Evolutionary conservation across 1,284 basidiomycete genomes (phyloP).

Genomic region (Rhodotorula sp.): DNA sequence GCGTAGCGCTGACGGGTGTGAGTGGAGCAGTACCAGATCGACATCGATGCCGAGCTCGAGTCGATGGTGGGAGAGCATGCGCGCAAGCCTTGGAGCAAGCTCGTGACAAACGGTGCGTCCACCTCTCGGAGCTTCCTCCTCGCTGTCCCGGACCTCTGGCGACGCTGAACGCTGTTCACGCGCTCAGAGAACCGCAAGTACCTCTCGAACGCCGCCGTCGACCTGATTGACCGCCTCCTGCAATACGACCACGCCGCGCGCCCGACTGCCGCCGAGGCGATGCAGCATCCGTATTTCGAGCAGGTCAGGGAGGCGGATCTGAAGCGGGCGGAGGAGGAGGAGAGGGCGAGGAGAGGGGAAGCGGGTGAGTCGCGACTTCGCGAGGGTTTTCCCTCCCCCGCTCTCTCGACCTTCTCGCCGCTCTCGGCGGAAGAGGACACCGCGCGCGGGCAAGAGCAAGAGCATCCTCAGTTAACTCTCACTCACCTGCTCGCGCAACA

Average conservation of each 20-base stretch:
- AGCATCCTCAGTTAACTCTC: background rate
- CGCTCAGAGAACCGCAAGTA: constrained; percentile 52
- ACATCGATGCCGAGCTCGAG: constrained; percentile 84
- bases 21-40: constrained; percentile 79
- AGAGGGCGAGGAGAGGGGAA: background rate
- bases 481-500: background rate
- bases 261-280: constrained; percentile 86
- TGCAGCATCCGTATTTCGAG: constrained; percentile 80
- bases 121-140: background rate
- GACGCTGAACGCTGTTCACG: background rate
- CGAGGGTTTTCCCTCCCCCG: no score
- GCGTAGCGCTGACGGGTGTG: background rate
- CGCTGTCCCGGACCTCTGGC: background rate
- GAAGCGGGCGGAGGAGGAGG: constrained; percentile 5
- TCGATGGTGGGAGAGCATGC: constrained; percentile 87
- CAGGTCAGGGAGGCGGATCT: constrained; percentile 27
- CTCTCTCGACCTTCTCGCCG: no score
- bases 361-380: background rate
- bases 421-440: no score
- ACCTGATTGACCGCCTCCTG: constrained; percentile 92
- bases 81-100: constrained; percentile 89
- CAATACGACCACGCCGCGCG: constrained; percentile 85
- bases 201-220: constrained; percentile 89
- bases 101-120: constrained; percentile 68
- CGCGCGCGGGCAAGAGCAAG: background rate